Evolutionary conservation across 257 asterid genomes (phyloP), one percentile per base, ranked within the genome.

Genomic region (Solanum chmielewskii): DNA sequence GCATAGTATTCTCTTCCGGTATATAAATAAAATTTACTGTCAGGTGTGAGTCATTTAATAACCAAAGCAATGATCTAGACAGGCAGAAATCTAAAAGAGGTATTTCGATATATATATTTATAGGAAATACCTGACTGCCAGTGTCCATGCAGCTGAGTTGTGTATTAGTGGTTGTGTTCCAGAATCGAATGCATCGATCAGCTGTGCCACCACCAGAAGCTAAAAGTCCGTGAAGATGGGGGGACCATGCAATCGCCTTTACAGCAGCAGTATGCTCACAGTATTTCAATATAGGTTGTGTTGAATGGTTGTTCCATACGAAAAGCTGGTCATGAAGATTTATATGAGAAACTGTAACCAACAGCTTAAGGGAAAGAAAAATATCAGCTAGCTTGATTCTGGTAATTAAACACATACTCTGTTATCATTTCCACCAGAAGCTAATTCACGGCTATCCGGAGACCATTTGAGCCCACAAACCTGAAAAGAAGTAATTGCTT

Each of bases 401-500:
- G 62, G 83, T 25, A 25, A 77, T 77, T 77, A 77, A 77, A 39
- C 35, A 44, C 98, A 90, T 92, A 97, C 99, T 78, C 95, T 89
- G 89, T 95, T 95, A 88, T 97, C 98, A 90, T 95, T 97, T 89
- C 98, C 99, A 87, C 99, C 99, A 1, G 98, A 97, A 88, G 99
- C 98, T 90, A 97, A 90, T 90, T 97, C 96, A 49, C 98, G 96
- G 90, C 93, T 95, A 90, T 97, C 98, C 86, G 91, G 92, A 21
- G 99, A 97, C 99, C 99, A 97, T 94, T 95, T 97, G 91, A 97
- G 93, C 87, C 99, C 99, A 92, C 98, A 97, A 84, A 97, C 98
- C 99, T 97, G 88, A 85, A 86, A 64, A 66, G 41, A 20, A 39
- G 47, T 47, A 25, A 56, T 77, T 44, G 25, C 27, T 88, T 18